phyloP scores from a whole-genome alignment of 768 basidiomycete genomes.

The Termitomyces sp. region DNA sequence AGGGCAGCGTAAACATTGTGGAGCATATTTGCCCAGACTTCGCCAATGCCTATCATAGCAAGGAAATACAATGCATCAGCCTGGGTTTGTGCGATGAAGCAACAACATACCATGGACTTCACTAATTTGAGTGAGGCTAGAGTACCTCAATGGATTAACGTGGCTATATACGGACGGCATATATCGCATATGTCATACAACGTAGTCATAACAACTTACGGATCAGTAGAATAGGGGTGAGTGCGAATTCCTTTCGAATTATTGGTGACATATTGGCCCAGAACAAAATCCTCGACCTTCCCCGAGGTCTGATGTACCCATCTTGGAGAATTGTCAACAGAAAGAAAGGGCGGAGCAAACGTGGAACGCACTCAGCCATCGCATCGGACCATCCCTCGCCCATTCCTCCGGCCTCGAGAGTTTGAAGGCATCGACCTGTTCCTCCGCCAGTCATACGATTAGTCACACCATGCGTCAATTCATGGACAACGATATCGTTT shows the following conservation, averaged over 20 bases:
- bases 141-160: slow-evolving; percentile 40
- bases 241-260: slow-evolving; percentile 43
- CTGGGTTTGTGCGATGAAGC: not conserved
- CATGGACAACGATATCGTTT: slow-evolving; percentile 49
- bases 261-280: slow-evolving; percentile 47
- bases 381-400: slow-evolving; percentile 66
- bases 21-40: slow-evolving; percentile 47
- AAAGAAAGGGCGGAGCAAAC: not conserved
- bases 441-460: slow-evolving; percentile 50
- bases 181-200: too few relatives aligned
- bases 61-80: not conserved
- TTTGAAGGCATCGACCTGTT: slow-evolving; percentile 55
- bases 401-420: slow-evolving; percentile 58
- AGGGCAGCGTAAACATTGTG: slow-evolving; percentile 38
- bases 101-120: slow-evolving; percentile 38
- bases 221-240: slow-evolving; percentile 49
- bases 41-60: slow-evolving; percentile 41
- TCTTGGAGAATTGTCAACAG: slow-evolving; percentile 12
- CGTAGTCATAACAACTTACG: slow-evolving; percentile 20
- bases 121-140: slow-evolving; percentile 27
- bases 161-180: slow-evolving; percentile 14
- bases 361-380: slow-evolving; percentile 30
- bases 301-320: slow-evolving; percentile 36
- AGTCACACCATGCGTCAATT: slow-evolving; percentile 46
- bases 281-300: slow-evolving; percentile 27